phyloP scores from a whole-genome alignment of 1,284 basidiomycete species.

The Cutaneotrichosporon cyanovorans region DNA sequence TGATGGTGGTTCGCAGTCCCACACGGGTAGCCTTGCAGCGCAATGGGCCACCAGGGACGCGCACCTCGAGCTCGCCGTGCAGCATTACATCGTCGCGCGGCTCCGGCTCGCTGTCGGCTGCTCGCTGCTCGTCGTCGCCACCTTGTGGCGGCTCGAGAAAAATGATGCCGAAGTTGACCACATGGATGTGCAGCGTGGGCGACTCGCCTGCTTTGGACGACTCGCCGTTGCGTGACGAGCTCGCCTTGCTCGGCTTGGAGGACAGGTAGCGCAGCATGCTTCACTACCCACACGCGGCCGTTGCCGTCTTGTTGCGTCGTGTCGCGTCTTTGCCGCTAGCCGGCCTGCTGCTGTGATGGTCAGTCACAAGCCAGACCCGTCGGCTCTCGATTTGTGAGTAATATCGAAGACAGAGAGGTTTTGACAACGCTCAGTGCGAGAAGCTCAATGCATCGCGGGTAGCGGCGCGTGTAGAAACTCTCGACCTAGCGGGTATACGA shows the following conservation, averaged over 20 bases:
- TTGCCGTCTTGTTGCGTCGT: no score
- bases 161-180: conserved; percentile 12
- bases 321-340: no score
- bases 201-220: neutral
- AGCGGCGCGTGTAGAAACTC: no score
- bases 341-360: no score
- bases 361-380: no score
- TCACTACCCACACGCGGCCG: no score
- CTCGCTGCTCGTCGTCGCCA: neutral
- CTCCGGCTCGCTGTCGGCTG: neutral
- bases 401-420: no score
- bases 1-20: conserved; percentile 10
- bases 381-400: no score
- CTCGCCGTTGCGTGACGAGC: neutral
- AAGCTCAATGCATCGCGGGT: no score
- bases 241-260: neutral
- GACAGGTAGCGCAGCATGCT: conserved; percentile 14
- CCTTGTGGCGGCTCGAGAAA: conserved; percentile 7
- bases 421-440: no score
- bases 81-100: conserved; percentile 13
- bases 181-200: conserved; percentile 1
- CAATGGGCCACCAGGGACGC: neutral
- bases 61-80: conserved; percentile 13
- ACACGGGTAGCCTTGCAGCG: conserved; percentile 14
- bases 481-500: no score